Base-by-base conservation (phyloP, 208 protist genomes). In the Angomonas deanei region DNA sequence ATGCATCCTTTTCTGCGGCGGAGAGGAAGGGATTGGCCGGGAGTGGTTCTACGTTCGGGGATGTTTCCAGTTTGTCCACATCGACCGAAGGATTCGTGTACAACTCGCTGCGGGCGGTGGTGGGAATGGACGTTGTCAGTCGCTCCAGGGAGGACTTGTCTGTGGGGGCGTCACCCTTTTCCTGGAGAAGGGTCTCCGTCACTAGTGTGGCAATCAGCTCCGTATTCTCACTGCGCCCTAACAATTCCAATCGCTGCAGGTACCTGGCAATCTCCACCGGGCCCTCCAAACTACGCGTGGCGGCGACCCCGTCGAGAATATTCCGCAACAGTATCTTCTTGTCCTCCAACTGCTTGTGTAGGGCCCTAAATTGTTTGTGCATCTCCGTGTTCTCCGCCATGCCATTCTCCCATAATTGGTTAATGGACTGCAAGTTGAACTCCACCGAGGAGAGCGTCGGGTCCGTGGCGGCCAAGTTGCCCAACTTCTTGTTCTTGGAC, bases 351-450 rank as follows among this genome's bases (percentile, higher is more conserved):
- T 85, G 66, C 60, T 84, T 76, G 38, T 79, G 70, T n/a, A 90
- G 65, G 1, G 49, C 33, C 31, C 89, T 79, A 58, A 81, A 94
- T 42, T 90, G 79, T 42, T 82, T 72, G 61, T 96, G 87, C 77
- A 96, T 84, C 17, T 73, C 33, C 1, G 72, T 76, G 61, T 96
- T 96, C 26, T 93, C 91, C 31, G 82, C 82, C 39, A 87, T 75
- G 19, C 84, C 84, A 8, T 71, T 74, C 46, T 79, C 63, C 87
- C 91, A 96, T 33, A 93, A 72, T 36, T 92, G 77, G 31, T 82
- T 88, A 28, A 94, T 69, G 47, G 77, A 74, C 31, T 60, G 79
- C 31, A 96, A 64, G 58, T 92, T 81, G 67, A 91, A 92, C 71
- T 92, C 86, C 0, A 96, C 86, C 0, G 86, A 83, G 26, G 80